A percentile compares a stretch with the other conserved stretches of the same genome.
Conservation (phyloP, 75 land plant species). For the Pinus taeda region DNA sequence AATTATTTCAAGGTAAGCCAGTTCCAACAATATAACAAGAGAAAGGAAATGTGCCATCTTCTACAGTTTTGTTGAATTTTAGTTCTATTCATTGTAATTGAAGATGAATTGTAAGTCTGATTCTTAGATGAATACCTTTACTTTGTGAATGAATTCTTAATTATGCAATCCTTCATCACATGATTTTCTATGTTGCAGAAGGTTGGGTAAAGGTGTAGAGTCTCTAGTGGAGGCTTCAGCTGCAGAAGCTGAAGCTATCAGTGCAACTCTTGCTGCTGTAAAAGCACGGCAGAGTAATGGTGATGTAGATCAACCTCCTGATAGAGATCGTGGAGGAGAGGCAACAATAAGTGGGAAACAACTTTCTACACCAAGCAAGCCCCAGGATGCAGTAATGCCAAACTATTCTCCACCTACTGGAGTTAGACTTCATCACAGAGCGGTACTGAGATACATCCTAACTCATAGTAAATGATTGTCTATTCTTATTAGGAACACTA, state of each 20-base stretch:
- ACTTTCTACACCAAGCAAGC: slow-evolving; percentile 43
- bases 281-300: slow-evolving; percentile 87
- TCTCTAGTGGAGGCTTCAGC: slow-evolving; percentile 95
- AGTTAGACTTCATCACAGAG: slow-evolving; percentile 94
- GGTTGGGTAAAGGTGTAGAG: slow-evolving; percentile 86
- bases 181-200: slow-evolving; percentile 37
- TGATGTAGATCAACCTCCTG: slow-evolving; percentile 62
- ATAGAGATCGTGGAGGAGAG: slow-evolving; percentile 87
- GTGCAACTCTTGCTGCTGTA: slow-evolving; percentile 87
- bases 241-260: slow-evolving; percentile 98
- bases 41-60: background rate
- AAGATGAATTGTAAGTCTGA: background rate
- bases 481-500: background rate
- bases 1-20: slow-evolving; percentile 56
- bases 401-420: slow-evolving; percentile 59
- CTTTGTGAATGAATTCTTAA: background rate
- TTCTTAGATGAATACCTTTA: background rate
- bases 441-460: slow-evolving; percentile 47
- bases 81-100: background rate
- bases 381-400: slow-evolving; percentile 32
- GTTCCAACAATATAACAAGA: background rate
- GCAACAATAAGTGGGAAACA: slow-evolving; percentile 87
- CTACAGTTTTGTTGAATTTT: background rate
- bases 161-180: background rate
- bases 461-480: background rate